Conservation (phyloP, 2,329 filamentous ascomycete genomes). For the Thielaviopsis populi region DNA sequence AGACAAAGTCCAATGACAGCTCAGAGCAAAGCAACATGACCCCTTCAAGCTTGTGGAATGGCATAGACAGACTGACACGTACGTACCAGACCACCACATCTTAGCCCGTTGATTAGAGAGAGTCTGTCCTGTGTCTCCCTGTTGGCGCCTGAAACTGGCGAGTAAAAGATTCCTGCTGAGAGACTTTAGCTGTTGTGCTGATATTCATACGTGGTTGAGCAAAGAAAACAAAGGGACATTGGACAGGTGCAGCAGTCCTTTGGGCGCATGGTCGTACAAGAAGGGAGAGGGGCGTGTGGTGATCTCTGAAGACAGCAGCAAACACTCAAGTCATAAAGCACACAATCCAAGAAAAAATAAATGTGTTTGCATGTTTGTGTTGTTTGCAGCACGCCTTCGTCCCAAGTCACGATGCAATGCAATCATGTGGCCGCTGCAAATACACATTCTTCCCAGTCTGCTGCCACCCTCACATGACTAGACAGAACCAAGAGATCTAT, state of each 20-base stretch:
- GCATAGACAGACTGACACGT: background rate
- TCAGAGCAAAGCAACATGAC: background rate
- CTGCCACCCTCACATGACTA: background rate
- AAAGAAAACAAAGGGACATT: constrained; percentile 2
- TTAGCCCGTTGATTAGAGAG: no score
- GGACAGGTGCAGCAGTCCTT: background rate
- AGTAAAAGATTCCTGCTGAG: background rate
- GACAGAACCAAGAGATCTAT: background rate
- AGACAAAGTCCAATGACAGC: background rate
- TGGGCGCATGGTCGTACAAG: background rate
- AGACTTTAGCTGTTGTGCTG: background rate
- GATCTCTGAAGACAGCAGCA: background rate
- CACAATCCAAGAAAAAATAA: background rate
- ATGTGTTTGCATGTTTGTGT: background rate
- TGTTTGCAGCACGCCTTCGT: background rate
- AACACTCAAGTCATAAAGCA: background rate
- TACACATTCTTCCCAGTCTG: background rate
- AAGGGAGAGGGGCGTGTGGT: background rate
- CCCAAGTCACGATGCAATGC: background rate
- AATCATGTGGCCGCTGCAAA: background rate
- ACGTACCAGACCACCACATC: no score
- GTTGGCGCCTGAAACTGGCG: no score
- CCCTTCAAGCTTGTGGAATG: background rate
- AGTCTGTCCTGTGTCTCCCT: no score
- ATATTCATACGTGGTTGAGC: background rate